Evolutionary conservation across 257 asterid genomes (phyloP), one percentile per base, ranked within the genome.

Genomic region (Ballota nigra): DNA sequence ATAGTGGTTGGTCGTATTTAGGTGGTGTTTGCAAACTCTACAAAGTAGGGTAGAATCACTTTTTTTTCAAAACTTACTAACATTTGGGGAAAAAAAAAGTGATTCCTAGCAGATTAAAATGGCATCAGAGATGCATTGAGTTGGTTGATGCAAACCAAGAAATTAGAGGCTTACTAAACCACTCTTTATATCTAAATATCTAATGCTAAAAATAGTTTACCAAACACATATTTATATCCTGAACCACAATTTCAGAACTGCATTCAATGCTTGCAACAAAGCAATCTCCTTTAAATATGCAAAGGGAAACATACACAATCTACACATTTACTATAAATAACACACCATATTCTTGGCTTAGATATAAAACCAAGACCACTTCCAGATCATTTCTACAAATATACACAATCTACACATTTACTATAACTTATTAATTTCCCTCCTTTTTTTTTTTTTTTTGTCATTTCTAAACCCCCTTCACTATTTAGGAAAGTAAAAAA

Each of bases 391-490:
- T 22, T 53, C 15, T 13, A n/a, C n/a, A 8, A 49, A 26, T 31
- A 43, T 20, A 74, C 52, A 12, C 1, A n/a, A 26, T n/a, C n/a
- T n/a, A n/a, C n/a, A n/a, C n/a, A n/a, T n/a, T n/a, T n/a, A n/a
- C n/a, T n/a, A n/a, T n/a, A n/a, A 28, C 2, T 41, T 51, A 41
- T 11, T 11, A 38, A 10, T 11, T 4, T 1, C 18, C 52, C 52
- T 26, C n/a, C 15, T 53, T 8, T 16, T 5, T 9, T 57, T 9
- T 43, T 0, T 24, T 11, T 10, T 12, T 6, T 13, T 28, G 71
- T 28, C 62, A 60, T 65, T 58, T 57, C 51, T 6, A 72, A 66
- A 51, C 53, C 64, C 79, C 70, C 18, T 38, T 8, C 22, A 8
- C 9, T 22, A 24, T 24, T 11, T 57, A 64, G 56, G 41, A 58